phyloP scores from a whole-genome alignment of 768 basidiomycete genomes.

The Kwoniella botswanensis region DNA sequence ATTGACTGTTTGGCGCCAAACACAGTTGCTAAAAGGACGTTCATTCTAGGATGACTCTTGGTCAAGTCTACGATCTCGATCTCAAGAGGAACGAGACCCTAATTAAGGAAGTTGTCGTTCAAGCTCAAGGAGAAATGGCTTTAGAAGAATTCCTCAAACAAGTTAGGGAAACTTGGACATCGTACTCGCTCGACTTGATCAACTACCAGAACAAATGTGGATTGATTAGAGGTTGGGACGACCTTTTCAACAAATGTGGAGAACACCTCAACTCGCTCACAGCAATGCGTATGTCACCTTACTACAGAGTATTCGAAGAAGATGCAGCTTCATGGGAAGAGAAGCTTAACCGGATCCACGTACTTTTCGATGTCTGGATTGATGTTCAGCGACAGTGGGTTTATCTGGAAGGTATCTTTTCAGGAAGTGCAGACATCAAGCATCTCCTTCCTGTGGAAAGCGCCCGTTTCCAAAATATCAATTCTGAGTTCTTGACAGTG shows the following conservation, averaged over 20 bases:
- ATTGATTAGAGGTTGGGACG: slow-evolving; percentile 95
- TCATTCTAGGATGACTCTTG: slow-evolving; percentile 80
- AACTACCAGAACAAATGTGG: slow-evolving; percentile 99
- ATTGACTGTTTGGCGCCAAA: too few species aligned
- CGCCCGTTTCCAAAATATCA: slow-evolving; percentile 98
- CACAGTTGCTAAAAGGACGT: not conserved
- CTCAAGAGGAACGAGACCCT: slow-evolving; percentile 86
- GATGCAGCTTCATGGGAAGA: slow-evolving; percentile 88
- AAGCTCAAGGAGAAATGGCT: slow-evolving; percentile 98
- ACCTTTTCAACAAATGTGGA: slow-evolving; percentile 93
- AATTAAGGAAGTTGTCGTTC: slow-evolving; percentile 93
- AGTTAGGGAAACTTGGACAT: slow-evolving; percentile 96
- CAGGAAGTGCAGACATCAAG: slow-evolving; percentile 99
- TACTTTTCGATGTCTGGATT: slow-evolving; percentile 98
- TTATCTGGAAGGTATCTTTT: slow-evolving; percentile 98
- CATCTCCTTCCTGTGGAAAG: slow-evolving; percentile 96
- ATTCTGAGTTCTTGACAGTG: slow-evolving; percentile 93
- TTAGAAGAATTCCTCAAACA: slow-evolving; percentile 94
- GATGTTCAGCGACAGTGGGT: slow-evolving; percentile 99
- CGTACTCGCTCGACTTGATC: slow-evolving; percentile 90
- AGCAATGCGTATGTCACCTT: slow-evolving; percentile 97
- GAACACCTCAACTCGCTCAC: slow-evolving; percentile 94
- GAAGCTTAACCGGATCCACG: slow-evolving; percentile 93
- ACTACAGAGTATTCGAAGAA: slow-evolving; percentile 75
- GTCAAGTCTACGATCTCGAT: slow-evolving; percentile 95